Base-by-base conservation (phyloP, 2,329 filamentous ascomycete genomes). In the Aspergillus sergii region DNA sequence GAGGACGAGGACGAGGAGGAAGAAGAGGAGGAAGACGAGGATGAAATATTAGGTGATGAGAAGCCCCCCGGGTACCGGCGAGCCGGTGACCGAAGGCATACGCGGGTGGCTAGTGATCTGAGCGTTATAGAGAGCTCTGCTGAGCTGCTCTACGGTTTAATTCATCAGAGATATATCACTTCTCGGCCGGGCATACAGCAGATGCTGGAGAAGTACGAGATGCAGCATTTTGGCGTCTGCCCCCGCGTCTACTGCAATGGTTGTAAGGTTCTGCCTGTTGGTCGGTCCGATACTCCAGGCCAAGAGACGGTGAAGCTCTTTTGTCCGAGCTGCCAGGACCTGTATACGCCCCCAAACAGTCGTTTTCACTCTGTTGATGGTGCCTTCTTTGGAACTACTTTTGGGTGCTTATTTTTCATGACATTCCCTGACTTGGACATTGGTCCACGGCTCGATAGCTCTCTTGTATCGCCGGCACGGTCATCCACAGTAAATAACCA, bases 131-230 rank as follows among this genome's bases (percentile, higher is more conserved):
- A 99, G 81, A 96, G 91, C 68, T 97, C 93, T 0, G 94, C 95
- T n/a, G 95, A 99, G 82, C 89, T 98, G 82, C 89, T 99, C 28
- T 99, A 99, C 81, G 95, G 95, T 46, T 87, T 99, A 64, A 99
- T 99, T 78, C 95, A 99, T 81, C 95, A 98, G 79, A 91, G 95
- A 62, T 99, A 97, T 80, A 98, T 99, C 81, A 98, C 94, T 74
- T 97, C 94, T 28, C 88, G 95, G 63, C 93, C 92, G 2, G 95
- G 95, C 58, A 98, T 99, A 73, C 94, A 98, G 80, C 94, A 97
- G 78, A 99, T 99, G 95, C 93, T 94, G 66, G 95, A 99, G 80
- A 99, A 99, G 79, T 99, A 98, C 83, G 94, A 98, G 79, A 86
- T 96, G 56, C 91, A 94, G 65, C 94, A 99, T 81, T 99, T 99